Evolutionary conservation across 23 red algal genomes (phyloP).

Genomic region (Gracilariopsis chorda): DNA sequence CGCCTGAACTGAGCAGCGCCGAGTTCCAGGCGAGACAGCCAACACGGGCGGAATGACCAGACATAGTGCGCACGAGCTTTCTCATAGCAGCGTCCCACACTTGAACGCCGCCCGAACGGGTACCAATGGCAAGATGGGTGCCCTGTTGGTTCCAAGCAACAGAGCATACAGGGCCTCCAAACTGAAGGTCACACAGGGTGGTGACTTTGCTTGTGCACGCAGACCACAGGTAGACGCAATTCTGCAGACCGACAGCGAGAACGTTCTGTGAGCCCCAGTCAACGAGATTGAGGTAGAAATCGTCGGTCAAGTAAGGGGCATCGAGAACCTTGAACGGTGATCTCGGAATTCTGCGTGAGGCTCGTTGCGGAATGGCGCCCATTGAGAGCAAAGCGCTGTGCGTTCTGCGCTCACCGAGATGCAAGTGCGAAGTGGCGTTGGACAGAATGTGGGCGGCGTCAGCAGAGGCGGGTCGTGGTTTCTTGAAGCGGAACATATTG

Average conservation of each 20-base stretch:
- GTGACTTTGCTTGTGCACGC: conserved; percentile 78
- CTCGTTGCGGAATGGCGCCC: background rate
- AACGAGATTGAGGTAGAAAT: conserved; percentile 97
- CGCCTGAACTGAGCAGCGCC: conserved; percentile 60
- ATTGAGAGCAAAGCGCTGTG: conserved; percentile 13
- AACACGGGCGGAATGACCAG: conserved; percentile 74
- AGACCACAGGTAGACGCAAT: conserved; percentile 92
- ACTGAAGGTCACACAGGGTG: conserved; percentile 82
- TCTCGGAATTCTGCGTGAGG: conserved; percentile 60
- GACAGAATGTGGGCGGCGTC: background rate
- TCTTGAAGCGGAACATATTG: background rate
- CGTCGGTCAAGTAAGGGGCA: conserved; percentile 79
- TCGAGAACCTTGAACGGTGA: conserved; percentile 88
- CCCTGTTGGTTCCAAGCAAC: conserved; percentile 78
- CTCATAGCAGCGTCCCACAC: conserved; percentile 65
- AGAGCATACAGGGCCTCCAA: conserved; percentile 66
- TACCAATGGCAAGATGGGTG: conserved; percentile 81
- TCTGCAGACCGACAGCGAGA: conserved; percentile 84
- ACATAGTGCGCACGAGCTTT: conserved; percentile 55
- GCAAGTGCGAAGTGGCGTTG: background rate
- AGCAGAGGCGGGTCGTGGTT: background rate
- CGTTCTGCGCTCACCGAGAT: background rate
- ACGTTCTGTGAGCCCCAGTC: conserved; percentile 91
- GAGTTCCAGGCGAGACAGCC: conserved; percentile 84
- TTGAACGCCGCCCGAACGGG: conserved; percentile 69